These are phyloP conservation scores for Suhomyces sp. DNA, from an alignment of 805 yeast species.

Conservation along the genomic window DNA sequence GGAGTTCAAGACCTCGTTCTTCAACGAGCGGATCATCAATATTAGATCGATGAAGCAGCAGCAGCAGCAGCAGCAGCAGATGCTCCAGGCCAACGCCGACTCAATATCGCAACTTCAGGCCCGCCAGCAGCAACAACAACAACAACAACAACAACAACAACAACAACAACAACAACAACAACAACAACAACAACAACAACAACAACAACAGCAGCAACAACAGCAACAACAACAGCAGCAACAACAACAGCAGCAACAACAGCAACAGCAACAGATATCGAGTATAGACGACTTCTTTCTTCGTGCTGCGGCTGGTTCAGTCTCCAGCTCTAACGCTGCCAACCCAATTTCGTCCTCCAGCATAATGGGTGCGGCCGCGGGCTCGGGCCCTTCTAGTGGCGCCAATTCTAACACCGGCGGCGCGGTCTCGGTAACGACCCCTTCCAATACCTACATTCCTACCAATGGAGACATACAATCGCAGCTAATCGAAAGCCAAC, in stretches of 20 bases:
- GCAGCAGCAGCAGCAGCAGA: constrained; percentile 2
- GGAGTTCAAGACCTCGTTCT: constrained; percentile 41
- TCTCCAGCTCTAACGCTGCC: neutral
- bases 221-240: constrained; percentile 5
- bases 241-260: neutral
- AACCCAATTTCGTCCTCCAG: neutral
- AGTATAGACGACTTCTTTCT: constrained; percentile 14
- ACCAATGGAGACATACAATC: neutral
- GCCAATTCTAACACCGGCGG: neutral
- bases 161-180: constrained; percentile 8
- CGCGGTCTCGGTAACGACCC: neutral
- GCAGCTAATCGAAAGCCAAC: neutral
- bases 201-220: constrained; percentile 3
- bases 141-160: constrained; percentile 3
- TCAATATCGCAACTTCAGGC: constrained; percentile 3
- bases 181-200: constrained; percentile 2
- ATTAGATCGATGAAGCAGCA: constrained; percentile 12
- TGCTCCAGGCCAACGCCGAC: constrained; percentile 1
- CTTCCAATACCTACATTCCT: neutral
- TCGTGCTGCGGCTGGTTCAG: constrained; percentile 4
- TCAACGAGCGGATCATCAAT: constrained; percentile 40
- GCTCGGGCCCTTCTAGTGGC: neutral
- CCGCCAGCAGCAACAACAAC: constrained; percentile 4
- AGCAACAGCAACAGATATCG: constrained; percentile 6
- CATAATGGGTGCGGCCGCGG: neutral